Evolutionary conservation across 225 moss, liverwort and hornwort species (phyloP).

Genomic region (Pseudisothecium myosuroides): DNA sequence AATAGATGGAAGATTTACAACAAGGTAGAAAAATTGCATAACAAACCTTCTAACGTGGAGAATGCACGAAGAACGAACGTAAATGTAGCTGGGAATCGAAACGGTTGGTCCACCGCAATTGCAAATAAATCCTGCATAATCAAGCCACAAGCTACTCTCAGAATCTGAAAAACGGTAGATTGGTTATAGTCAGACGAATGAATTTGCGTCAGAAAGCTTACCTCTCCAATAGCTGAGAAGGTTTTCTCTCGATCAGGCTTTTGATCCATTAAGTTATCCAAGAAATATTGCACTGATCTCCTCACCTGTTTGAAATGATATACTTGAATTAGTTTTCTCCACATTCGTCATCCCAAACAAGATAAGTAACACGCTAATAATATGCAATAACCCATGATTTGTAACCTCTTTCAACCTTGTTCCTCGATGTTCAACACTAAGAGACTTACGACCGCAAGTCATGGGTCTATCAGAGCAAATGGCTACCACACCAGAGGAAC

Average conservation of each 20-base stretch:
- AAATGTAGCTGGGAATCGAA: conserved; percentile 95
- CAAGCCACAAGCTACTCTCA: not conserved
- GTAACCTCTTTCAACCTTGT: not conserved
- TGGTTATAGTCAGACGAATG: not conserved
- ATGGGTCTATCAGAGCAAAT: not conserved
- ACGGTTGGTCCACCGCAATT: conserved; percentile 95
- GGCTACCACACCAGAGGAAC: not conserved
- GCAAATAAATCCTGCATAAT: conserved; percentile 84
- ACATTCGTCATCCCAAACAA: not conserved
- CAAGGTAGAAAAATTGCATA: not conserved
- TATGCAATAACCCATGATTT: not conserved
- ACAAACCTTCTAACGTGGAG: conserved; percentile 86
- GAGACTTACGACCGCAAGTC: not conserved
- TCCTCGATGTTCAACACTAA: not conserved
- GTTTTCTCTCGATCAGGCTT: conserved; percentile 79
- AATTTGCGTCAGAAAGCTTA: not conserved
- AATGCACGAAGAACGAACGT: conserved; percentile 96
- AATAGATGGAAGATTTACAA: not conserved
- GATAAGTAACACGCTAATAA: not conserved
- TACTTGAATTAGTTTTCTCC: not conserved
- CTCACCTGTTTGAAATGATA: conserved; percentile 46
- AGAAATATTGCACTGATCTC: conserved; percentile 85
- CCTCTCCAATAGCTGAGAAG: conserved; percentile 96
- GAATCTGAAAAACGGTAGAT: not conserved
- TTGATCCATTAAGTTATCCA: conserved; percentile 95